Evolutionary conservation across 176 grass and related monocot species (phyloP).

Genomic region (Zizania latifolia): DNA sequence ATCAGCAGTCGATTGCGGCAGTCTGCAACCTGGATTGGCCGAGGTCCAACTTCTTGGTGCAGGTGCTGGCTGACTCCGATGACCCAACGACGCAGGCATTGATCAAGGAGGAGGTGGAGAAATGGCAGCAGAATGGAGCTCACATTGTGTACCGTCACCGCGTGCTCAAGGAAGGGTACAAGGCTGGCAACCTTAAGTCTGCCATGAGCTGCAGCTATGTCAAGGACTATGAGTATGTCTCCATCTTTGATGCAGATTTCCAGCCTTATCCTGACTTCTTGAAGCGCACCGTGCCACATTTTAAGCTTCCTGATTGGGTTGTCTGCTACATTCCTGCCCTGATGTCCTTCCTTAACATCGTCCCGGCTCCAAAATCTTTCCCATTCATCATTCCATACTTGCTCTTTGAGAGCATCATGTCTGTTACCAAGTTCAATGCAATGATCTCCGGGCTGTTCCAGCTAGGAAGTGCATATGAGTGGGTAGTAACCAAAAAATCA

Average conservation of each 20-base stretch:
- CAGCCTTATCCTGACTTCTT: too few species aligned
- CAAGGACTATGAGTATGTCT: too few species aligned
- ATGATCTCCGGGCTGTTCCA: conserved; percentile 89
- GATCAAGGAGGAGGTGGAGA: conserved; percentile 78
- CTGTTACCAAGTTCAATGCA: conserved; percentile 89
- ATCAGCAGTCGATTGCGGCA: conserved; percentile 70
- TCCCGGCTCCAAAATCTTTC: conserved; percentile 46
- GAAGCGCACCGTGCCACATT: conserved; percentile 88
- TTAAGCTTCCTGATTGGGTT: conserved; percentile 70
- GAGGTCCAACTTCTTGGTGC: too few species aligned
- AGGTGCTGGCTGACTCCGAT: too few species aligned
- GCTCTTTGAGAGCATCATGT: conserved; percentile 95
- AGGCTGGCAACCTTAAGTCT: too few species aligned
- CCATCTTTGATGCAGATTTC: too few species aligned
- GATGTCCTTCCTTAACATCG: too few species aligned
- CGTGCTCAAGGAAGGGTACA: conserved; percentile 67
- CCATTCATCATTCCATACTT: conserved; percentile 84
- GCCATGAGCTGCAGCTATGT: too few species aligned
- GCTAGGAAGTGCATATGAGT: conserved; percentile 66
- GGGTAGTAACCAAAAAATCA: conserved; percentile 86
- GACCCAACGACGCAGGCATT: too few species aligned
- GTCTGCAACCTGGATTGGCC: conserved; percentile 88
- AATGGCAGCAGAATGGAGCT: conserved; percentile 56
- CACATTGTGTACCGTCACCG: conserved; percentile 66
- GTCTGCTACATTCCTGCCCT: conserved; percentile 83